Percentiles rank a stretch among this genome's conserved stretches.
Conservation (phyloP, 2,329 filamentous ascomycete species). For the Achaetomium macrosporum region DNA sequence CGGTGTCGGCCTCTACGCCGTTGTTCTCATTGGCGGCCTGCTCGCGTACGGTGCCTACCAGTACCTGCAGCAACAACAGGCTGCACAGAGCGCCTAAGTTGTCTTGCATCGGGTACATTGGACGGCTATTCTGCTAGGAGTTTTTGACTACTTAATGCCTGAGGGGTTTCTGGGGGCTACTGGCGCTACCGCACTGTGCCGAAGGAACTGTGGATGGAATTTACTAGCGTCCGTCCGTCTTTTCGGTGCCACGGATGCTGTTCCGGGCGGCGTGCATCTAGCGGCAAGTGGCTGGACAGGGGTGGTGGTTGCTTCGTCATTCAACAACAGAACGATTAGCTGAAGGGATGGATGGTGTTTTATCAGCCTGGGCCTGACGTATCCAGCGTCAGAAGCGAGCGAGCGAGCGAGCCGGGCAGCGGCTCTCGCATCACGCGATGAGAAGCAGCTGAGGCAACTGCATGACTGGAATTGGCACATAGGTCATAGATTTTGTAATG, state of each 20-base stretch:
- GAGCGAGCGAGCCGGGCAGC: slow-evolving; percentile 5
- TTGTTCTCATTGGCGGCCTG: slow-evolving; percentile 71
- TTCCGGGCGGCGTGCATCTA: background rate
- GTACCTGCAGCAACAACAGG: slow-evolving; percentile 61
- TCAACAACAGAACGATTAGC: slow-evolving; percentile 5
- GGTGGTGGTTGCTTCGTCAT: background rate
- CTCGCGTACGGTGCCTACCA: slow-evolving; percentile 78
- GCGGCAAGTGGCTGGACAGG: background rate
- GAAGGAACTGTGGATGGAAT: background rate
- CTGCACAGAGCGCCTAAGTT: slow-evolving; percentile 20
- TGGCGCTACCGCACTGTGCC: background rate
- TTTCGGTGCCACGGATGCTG: background rate
- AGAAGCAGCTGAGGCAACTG: slow-evolving; percentile 3
- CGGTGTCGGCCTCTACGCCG: slow-evolving; percentile 74
- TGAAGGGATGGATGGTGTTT: slow-evolving; percentile 5
- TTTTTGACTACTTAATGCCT: background rate
- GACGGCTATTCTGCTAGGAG: background rate
- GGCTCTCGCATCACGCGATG: background rate
- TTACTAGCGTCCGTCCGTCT: background rate
- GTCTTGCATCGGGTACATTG: background rate
- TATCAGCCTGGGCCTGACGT: slow-evolving; percentile 2
- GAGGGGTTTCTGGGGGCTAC: slow-evolving; percentile 1
- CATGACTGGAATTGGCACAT: slow-evolving; percentile 10
- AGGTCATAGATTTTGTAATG: slow-evolving; percentile 23
- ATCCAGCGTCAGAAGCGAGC: slow-evolving; percentile 7